Conservation (phyloP, 2,329 filamentous ascomycete species). For the Phoma herbarum region DNA sequence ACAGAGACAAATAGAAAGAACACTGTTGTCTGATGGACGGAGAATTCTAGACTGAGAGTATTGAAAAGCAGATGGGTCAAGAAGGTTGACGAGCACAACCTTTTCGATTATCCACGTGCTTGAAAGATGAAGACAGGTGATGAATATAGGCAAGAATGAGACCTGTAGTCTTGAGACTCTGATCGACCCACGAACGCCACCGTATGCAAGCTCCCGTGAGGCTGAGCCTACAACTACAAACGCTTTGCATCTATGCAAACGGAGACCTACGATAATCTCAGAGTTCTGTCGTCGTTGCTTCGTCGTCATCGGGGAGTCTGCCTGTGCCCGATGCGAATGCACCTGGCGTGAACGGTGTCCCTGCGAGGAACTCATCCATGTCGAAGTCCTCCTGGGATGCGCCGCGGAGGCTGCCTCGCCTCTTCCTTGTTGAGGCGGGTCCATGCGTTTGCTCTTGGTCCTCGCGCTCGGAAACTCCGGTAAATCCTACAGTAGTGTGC, state of each 20-base stretch:
- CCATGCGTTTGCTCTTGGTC: constrained; percentile 15
- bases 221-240: constrained; percentile 1
- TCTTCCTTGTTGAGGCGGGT: constrained; percentile 17
- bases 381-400: constrained; percentile 46
- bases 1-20: background rate
- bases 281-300: constrained; percentile 34
- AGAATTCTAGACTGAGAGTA: background rate
- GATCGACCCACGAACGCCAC: background rate
- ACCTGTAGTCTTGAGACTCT: constrained; percentile 9
- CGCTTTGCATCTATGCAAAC: background rate
- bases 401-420: constrained; percentile 31
- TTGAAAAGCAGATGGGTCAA: background rate
- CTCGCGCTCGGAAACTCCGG: constrained; percentile 26
- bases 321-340: constrained; percentile 36
- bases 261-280: constrained; percentile 11
- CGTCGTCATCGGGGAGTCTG: constrained; percentile 32
- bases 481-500: constrained; percentile 42
- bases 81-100: background rate
- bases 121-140: constrained; percentile 9
- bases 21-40: no score
- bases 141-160: background rate
- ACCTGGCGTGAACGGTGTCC: constrained; percentile 49
- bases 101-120: background rate
- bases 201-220: constrained; percentile 8
- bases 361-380: constrained; percentile 51